Evolutionary conservation across 2,329 filamentous ascomycete species (phyloP).

Genomic region (Scopulariopsis brevicaulis): DNA sequence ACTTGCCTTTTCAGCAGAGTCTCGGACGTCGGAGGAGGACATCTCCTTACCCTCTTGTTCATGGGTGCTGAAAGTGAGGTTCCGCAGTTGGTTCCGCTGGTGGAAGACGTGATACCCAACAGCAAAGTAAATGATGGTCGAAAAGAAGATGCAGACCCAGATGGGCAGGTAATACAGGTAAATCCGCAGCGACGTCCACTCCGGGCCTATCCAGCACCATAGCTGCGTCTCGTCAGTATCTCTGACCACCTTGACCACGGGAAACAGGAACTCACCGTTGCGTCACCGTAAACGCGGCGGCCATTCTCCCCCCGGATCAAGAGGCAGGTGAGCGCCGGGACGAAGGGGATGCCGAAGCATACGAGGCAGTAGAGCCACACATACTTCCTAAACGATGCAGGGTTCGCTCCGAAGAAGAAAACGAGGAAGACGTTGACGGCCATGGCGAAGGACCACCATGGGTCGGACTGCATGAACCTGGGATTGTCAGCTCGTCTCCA

Average conservation of each 20-base stretch:
- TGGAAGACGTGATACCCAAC: constrained; percentile 51
- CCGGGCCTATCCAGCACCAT: constrained; percentile 49
- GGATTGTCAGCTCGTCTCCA: background rate
- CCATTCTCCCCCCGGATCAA: constrained; percentile 31
- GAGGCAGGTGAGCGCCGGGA: constrained; percentile 56
- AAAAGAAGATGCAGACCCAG: constrained; percentile 46
- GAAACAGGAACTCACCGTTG: constrained; percentile 30
- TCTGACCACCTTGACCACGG: background rate
- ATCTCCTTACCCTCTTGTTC: constrained; percentile 11
- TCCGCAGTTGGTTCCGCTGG: constrained; percentile 41
- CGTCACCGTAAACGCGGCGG: constrained; percentile 40
- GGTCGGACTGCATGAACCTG: constrained; percentile 69
- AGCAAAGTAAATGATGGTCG: constrained; percentile 40
- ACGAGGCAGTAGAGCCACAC: constrained; percentile 58
- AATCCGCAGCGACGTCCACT: constrained; percentile 45
- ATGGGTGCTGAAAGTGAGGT: constrained; percentile 23
- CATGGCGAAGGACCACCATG: constrained; percentile 73
- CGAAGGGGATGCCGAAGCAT: constrained; percentile 61
- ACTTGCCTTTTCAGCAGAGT: constrained; percentile 22
- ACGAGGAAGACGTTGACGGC: constrained; percentile 69
- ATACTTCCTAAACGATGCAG: constrained; percentile 60
- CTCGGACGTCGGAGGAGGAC: constrained; percentile 14
- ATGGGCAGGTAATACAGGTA: constrained; percentile 52
- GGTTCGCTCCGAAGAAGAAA: constrained; percentile 47
- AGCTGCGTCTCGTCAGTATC: constrained; percentile 24